A percentile compares a stretch with the other conserved stretches of the same genome.
Conservation (phyloP, 345 rosid genomes). For the Cardamine chenopodiifolia region DNA sequence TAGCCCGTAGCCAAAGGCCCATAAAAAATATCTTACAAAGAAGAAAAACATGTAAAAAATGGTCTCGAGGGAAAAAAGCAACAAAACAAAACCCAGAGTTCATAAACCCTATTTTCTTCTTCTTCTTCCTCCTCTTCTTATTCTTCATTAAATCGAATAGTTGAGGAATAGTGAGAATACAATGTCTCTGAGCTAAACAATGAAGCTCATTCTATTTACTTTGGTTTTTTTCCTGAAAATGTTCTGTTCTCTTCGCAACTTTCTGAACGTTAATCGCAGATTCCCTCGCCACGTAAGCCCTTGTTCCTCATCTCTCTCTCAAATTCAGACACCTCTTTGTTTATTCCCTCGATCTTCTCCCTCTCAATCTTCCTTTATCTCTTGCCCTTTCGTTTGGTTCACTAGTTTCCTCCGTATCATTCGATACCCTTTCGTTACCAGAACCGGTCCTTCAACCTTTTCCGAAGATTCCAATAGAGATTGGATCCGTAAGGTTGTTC, state of each 20-base stretch:
- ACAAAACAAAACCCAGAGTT: constrained; percentile 44
- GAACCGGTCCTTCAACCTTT: constrained; percentile 20
- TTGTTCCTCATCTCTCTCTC: constrained; percentile 30
- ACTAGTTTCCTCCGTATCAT: constrained; percentile 54
- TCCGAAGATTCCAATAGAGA: constrained; percentile 41
- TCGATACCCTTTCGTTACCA: constrained; percentile 50
- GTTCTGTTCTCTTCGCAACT: constrained; percentile 55
- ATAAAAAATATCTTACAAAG: constrained; percentile 1
- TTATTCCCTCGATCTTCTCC: constrained; percentile 28
- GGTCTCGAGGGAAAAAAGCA: background rate
- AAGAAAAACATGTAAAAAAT: background rate
- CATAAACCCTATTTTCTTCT: constrained; percentile 44
- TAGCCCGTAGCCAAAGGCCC: background rate
- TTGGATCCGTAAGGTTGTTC: constrained; percentile 48
- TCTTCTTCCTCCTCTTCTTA: constrained; percentile 15
- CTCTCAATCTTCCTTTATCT: constrained; percentile 27
- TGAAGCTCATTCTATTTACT: constrained; percentile 42
- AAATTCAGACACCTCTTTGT: constrained; percentile 29
- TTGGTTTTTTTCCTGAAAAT: constrained; percentile 47
- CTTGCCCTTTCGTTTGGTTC: constrained; percentile 52
- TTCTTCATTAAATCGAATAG: constrained; percentile 12
- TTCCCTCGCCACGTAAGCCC: constrained; percentile 50
- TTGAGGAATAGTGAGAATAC: background rate
- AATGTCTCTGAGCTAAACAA: constrained; percentile 37
- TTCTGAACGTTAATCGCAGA: constrained; percentile 50